phyloP scores from a whole-genome alignment of 2,329 filamentous ascomycete genomes.

The Epichloe hybrida region DNA sequence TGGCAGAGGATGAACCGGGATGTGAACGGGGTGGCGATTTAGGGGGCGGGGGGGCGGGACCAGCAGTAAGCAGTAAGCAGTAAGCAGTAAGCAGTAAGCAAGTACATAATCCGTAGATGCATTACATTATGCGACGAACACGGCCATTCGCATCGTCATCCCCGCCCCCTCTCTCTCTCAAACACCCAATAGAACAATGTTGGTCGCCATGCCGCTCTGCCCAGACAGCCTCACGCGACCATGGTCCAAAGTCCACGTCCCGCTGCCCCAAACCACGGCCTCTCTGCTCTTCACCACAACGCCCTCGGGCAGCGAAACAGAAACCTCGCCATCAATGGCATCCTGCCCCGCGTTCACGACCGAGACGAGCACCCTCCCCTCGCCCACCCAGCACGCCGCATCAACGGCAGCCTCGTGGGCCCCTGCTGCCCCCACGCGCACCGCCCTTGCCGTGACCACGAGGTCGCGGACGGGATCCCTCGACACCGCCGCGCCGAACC shows the following conservation, averaged over 20 bases:
- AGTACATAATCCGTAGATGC: background rate
- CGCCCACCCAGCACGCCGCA: conserved; percentile 11
- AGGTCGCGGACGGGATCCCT: conserved; percentile 24
- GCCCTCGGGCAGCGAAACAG: conserved; percentile 7
- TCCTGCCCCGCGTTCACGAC: conserved; percentile 13
- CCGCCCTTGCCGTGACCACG: conserved; percentile 16
- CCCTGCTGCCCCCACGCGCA: background rate
- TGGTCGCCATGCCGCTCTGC: conserved; percentile 12
- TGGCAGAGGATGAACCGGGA: conserved; percentile 19
- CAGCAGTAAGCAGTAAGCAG: background rate
- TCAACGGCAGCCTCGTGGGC: conserved; percentile 8
- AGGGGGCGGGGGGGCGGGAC: too few relatives aligned
- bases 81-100: background rate
- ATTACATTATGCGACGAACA: background rate
- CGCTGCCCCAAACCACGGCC: conserved; percentile 10
- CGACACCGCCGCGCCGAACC: conserved; percentile 25
- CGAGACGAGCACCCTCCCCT: conserved; percentile 9
- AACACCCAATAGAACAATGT: conserved; percentile 10
- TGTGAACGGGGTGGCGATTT: conserved; percentile 9
- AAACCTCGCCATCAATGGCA: conserved; percentile 5
- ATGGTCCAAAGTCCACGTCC: conserved; percentile 7
- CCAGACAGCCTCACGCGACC: conserved; percentile 3
- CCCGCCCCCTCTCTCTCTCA: background rate
- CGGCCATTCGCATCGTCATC: background rate
- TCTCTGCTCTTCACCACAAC: conserved; percentile 5